phyloP scores from a whole-genome alignment of 2,329 filamentous ascomycete genomes.

The Venturia asperata region DNA sequence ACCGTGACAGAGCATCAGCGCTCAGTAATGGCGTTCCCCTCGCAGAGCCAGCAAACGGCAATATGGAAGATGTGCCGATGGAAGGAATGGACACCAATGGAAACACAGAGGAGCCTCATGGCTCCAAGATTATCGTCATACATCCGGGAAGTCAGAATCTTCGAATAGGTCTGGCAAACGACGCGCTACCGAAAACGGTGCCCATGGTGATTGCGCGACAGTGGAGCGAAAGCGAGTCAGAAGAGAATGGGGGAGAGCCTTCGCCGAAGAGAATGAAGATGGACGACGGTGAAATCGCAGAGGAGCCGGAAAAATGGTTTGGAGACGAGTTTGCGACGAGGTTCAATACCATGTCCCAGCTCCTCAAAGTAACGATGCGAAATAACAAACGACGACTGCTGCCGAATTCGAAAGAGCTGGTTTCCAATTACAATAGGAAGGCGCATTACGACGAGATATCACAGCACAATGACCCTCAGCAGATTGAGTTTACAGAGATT shows the following conservation, averaged over 20 bases:
- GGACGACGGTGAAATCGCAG: conserved; percentile 51
- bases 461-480: conserved; percentile 88
- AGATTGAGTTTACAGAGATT: conserved; percentile 92
- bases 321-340: conserved; percentile 68
- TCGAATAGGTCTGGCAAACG: conserved; percentile 88
- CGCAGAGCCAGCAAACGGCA: conserved; percentile 27
- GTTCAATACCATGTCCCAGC: conserved; percentile 75
- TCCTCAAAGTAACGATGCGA: conserved; percentile 85
- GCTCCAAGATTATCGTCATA: conserved; percentile 88
- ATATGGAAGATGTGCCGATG: conserved; percentile 48
- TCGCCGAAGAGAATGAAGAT: conserved; percentile 59
- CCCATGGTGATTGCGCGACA: conserved; percentile 86
- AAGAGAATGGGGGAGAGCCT: conserved; percentile 73
- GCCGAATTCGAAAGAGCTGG: conserved; percentile 94
- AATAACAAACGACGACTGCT: conserved; percentile 89
- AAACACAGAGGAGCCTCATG: conserved; percentile 52
- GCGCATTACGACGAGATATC: conserved; percentile 79
- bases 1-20: conserved; percentile 77
- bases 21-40: conserved; percentile 47
- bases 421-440: conserved; percentile 86
- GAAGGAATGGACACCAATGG: conserved; percentile 47
- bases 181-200: conserved; percentile 87
- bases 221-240: conserved; percentile 70
- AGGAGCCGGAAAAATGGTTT: conserved; percentile 69
- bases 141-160: conserved; percentile 94